These are phyloP conservation scores for Cercospora beticola DNA, from an alignment of 2,329 filamentous ascomycete genomes.

Conservation along the genomic window DNA sequence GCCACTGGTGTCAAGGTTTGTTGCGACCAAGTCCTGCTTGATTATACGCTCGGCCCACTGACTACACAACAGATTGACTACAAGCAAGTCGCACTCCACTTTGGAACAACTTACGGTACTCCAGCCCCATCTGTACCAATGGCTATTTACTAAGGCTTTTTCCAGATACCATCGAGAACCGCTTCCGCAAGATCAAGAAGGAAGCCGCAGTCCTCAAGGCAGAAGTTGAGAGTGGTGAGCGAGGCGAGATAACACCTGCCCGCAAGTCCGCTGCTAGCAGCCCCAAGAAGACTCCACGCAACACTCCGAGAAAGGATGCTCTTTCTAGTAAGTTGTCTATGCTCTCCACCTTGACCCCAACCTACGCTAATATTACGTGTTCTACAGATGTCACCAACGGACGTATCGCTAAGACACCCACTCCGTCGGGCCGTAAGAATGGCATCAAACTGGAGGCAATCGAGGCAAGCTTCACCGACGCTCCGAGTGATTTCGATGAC, in stretches of 20 bases:
- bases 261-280: conserved; percentile 20
- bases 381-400: conserved; percentile 29
- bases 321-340: conserved; percentile 20
- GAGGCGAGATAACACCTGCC: conserved; percentile 19
- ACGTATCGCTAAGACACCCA: conserved; percentile 29
- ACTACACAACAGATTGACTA: conserved; percentile 45
- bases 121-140: not conserved
- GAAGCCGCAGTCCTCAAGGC: conserved; percentile 37
- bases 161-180: conserved; percentile 46
- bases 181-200: conserved; percentile 48
- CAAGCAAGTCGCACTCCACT: conserved; percentile 45
- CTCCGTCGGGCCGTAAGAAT: conserved; percentile 25
- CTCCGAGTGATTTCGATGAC: conserved; percentile 9
- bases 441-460: conserved; percentile 31
- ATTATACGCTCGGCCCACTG: not conserved
- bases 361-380: not conserved
- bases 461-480: not conserved
- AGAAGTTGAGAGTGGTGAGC: conserved; percentile 29
- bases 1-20: conserved; percentile 40
- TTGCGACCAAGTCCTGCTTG: not conserved
- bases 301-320: conserved; percentile 29
- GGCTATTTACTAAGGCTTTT: not conserved
- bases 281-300: conserved; percentile 26
- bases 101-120: conserved; percentile 46
- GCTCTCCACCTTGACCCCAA: not conserved